Evolutionary conservation across 1,284 basidiomycete species (phyloP).

Genomic region (Cutaneotrichosporon sp.): DNA sequence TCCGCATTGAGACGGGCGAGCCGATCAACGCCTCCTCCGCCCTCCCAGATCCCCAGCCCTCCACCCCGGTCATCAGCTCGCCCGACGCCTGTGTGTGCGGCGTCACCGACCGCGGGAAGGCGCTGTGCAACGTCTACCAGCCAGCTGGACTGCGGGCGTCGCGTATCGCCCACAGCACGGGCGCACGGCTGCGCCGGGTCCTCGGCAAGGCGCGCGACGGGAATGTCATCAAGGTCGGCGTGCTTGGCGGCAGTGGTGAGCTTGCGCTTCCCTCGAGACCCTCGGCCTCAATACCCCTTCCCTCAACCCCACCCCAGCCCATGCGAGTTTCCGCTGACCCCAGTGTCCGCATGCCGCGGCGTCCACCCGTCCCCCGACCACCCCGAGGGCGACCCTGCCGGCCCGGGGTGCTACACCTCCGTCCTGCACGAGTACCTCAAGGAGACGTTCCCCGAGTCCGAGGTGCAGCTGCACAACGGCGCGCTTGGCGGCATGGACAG

Average conservation of each 20-base stretch:
- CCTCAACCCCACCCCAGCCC: background rate
- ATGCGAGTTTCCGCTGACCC: conserved; percentile 14
- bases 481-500: conserved; percentile 54
- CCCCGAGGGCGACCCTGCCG: conserved; percentile 48
- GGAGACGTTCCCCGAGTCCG: conserved; percentile 35
- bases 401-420: conserved; percentile 50
- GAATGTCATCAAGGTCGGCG: conserved; percentile 41
- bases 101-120: conserved; percentile 31
- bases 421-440: conserved; percentile 44
- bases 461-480: conserved; percentile 41
- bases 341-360: conserved; percentile 52
- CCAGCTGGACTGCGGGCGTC: conserved; percentile 34
- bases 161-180: conserved; percentile 39
- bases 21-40: background rate
- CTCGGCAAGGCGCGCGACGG: conserved; percentile 44
- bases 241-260: conserved; percentile 52
- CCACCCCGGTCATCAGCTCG: background rate
- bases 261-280: too few relatives aligned
- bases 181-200: conserved; percentile 41
- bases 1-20: conserved; percentile 28
- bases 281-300: background rate
- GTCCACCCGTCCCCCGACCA: conserved; percentile 43
- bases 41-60: background rate
- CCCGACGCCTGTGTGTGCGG: conserved; percentile 35
- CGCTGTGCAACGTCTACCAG: conserved; percentile 45